Conservation (phyloP, 2,329 filamentous ascomycete species). For the Cladorrhinum sp. region DNA sequence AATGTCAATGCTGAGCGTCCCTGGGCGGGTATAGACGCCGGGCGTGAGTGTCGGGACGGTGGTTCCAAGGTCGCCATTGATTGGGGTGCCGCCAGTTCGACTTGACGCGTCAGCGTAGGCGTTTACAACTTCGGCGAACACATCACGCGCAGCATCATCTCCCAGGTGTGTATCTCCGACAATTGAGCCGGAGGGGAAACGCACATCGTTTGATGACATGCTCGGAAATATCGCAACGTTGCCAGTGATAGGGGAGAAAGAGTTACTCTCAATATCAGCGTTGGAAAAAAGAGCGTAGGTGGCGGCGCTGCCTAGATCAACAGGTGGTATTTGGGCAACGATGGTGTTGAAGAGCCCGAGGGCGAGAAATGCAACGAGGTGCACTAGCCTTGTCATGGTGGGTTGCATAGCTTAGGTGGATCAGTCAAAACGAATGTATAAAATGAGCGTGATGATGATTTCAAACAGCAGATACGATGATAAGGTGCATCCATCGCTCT, state of each 20-base stretch:
- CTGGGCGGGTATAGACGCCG: neutral
- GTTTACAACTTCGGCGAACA: too few species aligned
- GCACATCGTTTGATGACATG: too few species aligned
- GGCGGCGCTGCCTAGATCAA: neutral
- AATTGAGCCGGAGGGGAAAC: too few species aligned
- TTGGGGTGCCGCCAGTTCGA: too few species aligned
- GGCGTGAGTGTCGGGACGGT: too few species aligned
- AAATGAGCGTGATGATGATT: neutral
- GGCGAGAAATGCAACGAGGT: neutral
- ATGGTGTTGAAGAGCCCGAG: neutral
- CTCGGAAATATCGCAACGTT: neutral
- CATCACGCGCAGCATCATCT: too few species aligned
- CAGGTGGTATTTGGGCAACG: neutral
- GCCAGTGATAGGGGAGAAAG: neutral
- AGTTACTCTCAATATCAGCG: neutral
- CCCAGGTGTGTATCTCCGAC: too few species aligned
- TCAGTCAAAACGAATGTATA: neutral
- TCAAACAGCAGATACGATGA: neutral
- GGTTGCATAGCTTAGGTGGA: too few species aligned
- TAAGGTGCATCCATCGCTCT: neutral
- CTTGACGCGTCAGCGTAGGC: too few species aligned
- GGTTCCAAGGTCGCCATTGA: too few species aligned
- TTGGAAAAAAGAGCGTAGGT: neutral
- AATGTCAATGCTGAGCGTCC: neutral
- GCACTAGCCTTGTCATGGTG: neutral